These are phyloP conservation scores for Cercophora scortea DNA, from an alignment of 495 filamentous ascomycete genomes.

Conservation along the genomic window DNA sequence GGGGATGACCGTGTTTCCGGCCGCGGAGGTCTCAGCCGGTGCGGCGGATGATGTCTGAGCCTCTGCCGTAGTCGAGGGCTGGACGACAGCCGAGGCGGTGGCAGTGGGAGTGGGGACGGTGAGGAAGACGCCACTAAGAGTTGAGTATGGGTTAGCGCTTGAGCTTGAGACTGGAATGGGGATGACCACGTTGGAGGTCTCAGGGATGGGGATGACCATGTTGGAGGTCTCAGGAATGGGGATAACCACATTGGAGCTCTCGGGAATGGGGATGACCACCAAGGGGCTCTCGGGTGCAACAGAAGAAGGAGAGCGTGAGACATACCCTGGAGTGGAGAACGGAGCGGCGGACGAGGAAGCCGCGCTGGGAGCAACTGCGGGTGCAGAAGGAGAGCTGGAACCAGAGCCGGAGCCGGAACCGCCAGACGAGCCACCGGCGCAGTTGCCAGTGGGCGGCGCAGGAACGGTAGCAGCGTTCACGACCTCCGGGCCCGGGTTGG, in stretches of 20 bases:
- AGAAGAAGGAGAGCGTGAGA: neutral
- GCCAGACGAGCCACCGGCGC: conserved; percentile 13
- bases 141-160: conserved; percentile 1
- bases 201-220: neutral
- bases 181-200: neutral
- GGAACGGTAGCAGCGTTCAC: conserved; percentile 21
- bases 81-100: neutral
- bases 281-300: neutral
- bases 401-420: conserved; percentile 7
- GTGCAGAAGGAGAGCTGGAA: neutral
- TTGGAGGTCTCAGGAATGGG: neutral
- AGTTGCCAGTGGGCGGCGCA: conserved; percentile 16
- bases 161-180: neutral
- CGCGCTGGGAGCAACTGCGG: neutral
- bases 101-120: conserved; percentile 7
- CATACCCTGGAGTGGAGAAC: conserved; percentile 14
- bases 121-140: conserved; percentile 20
- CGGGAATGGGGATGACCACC: neutral
- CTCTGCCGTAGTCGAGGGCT: neutral
- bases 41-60: no score
- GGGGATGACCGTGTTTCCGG: no score
- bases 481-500: conserved; percentile 64
- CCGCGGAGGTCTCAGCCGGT: no score
- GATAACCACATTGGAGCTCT: neutral
- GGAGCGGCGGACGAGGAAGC: neutral